These are phyloP conservation scores for Scedosporium aurantiacum DNA, from an alignment of 2,329 filamentous ascomycete genomes.

Conservation along the genomic window DNA sequence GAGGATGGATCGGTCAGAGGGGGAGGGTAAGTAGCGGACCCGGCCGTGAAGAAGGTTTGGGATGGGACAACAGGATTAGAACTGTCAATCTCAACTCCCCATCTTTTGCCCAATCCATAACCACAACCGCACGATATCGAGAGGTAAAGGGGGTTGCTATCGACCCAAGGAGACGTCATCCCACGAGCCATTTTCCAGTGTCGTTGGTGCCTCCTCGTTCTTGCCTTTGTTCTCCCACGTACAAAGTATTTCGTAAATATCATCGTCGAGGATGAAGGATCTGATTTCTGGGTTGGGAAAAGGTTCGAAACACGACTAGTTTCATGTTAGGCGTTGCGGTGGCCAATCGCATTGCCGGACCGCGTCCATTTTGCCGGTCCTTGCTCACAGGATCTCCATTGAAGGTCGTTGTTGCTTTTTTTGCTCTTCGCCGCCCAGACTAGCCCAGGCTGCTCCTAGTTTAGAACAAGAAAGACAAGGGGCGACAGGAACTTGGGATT, in stretches of 20 bases:
- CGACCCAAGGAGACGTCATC: background rate
- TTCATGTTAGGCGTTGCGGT: slow-evolving; percentile 2
- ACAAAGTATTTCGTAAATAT: too few relatives aligned
- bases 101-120: background rate
- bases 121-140: background rate
- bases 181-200: background rate
- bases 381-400: background rate
- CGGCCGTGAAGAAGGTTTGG: background rate
- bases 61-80: background rate
- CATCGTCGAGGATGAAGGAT: background rate
- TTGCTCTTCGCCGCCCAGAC: background rate
- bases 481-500: background rate
- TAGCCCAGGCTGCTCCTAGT: too few relatives aligned
- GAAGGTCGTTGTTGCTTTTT: background rate
- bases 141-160: background rate
- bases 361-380: background rate
- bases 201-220: background rate
- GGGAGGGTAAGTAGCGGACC: background rate
- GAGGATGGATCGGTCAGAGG: too few relatives aligned
- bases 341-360: background rate
- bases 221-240: background rate
- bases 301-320: slow-evolving; percentile 6
- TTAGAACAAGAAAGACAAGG: too few relatives aligned
- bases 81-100: background rate
- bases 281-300: slow-evolving; percentile 3